Evolutionary conservation across 176 grass and related monocot species (phyloP).

Genomic region (Aegilops sharonensis): DNA sequence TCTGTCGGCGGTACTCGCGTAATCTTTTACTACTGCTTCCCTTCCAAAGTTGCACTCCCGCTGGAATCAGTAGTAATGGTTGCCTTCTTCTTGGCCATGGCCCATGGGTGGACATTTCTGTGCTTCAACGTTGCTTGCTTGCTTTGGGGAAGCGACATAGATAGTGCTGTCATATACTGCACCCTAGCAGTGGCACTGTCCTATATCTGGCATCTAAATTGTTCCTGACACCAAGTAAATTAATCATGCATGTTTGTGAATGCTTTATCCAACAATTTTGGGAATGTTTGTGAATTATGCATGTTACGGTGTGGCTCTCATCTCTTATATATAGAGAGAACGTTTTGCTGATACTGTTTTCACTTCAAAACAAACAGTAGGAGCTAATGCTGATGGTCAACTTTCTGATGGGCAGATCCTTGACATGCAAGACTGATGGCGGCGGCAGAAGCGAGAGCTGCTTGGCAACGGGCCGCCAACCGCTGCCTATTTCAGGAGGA

Average conservation of each 20-base stretch:
- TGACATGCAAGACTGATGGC: slow-evolving; percentile 64
- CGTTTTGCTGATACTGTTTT: neutral
- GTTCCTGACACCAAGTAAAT: neutral
- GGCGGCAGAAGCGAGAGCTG: slow-evolving; percentile 90
- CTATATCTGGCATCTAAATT: neutral
- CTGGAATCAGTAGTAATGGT: neutral
- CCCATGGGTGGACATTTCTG: neutral
- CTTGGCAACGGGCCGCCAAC: slow-evolving; percentile 88
- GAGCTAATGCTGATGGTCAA: neutral
- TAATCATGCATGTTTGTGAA: neutral
- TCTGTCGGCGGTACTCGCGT: neutral
- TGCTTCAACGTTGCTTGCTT: neutral
- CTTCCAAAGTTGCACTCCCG: neutral
- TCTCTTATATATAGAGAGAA: neutral
- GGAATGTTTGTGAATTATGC: neutral
- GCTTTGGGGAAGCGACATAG: neutral
- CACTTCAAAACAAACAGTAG: neutral
- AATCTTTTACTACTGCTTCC: neutral
- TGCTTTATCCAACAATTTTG: neutral
- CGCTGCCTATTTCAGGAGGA: slow-evolving; percentile 91
- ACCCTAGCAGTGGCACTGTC: neutral
- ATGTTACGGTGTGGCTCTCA: neutral
- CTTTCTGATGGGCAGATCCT: slow-evolving; percentile 8
- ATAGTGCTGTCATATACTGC: neutral
- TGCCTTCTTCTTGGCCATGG: neutral